Conservation (phyloP, 208 protist genomes). For the Acanthamoeba sp. region DNA sequence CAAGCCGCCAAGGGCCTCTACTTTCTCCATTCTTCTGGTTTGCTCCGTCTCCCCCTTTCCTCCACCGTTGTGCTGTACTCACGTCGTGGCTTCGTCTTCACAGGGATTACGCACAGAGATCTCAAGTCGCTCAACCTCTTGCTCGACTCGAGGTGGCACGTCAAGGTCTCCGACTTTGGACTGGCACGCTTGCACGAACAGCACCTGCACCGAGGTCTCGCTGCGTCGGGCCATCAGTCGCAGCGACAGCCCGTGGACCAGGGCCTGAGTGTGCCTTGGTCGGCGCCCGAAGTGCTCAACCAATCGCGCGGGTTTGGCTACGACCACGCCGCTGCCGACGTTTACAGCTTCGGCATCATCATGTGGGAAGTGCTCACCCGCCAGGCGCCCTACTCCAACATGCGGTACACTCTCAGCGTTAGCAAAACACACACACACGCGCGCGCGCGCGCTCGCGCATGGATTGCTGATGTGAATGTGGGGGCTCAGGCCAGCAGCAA, state of each 20-base stretch:
- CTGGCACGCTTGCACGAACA: conserved; percentile 5
- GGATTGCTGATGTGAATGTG: neutral
- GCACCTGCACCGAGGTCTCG: neutral
- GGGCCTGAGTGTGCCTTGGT: conserved; percentile 36
- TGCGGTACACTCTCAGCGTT: neutral
- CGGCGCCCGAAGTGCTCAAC: conserved; percentile 24
- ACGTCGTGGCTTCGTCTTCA: too few relatives aligned
- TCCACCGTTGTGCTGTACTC: too few relatives aligned
- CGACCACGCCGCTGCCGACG: neutral
- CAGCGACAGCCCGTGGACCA: neutral
- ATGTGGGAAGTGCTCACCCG: conserved; percentile 37
- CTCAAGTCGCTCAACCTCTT: conserved; percentile 70
- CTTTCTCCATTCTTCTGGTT: conserved; percentile 67
- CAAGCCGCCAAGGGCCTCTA: conserved; percentile 60
- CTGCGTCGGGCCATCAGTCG: too few relatives aligned
- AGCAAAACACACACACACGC: neutral
- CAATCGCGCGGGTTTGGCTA: neutral
- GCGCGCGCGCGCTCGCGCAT: neutral
- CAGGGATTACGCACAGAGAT: conserved; percentile 51
- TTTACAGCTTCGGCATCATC: conserved; percentile 52
- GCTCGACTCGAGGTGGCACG: conserved; percentile 27
- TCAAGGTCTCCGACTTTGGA: conserved; percentile 66
- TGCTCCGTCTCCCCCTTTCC: too few relatives aligned
- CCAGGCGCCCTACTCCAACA: neutral
- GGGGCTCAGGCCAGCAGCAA: neutral